Evolutionary conservation across 202 grass and related monocot species (phyloP), one percentile per base, ranked within the genome.

Genomic region (Digitaria exilis): DNA sequence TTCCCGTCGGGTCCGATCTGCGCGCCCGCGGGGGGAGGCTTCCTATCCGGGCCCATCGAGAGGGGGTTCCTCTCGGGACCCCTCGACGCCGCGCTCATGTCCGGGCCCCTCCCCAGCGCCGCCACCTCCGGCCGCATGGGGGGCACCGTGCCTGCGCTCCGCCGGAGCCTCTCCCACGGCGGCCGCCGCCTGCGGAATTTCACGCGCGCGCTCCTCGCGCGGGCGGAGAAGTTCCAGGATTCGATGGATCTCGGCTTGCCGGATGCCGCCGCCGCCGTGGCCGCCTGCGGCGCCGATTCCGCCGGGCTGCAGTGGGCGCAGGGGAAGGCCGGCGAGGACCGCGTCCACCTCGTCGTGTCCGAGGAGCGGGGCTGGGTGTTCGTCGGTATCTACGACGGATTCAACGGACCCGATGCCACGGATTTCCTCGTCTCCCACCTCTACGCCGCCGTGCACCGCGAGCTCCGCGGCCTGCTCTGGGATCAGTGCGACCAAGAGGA

Each of bases 351-450:
- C 66, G 93, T 98, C 7, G 91, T 98, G 18, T 98, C 93, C 30
- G 96, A 98, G 74, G 91, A 96, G 75, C 84, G 89, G 1, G 89
- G 85, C 11, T 98, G 93, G 93, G 89, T 93, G 39, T 99, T 99
- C 77, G 93, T 99, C 82, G 96, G 96, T 19, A 99, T 99, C 87
- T 99, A 99, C 32, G 96, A 99, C 50, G 96, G 96, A 24, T 99
- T 99, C 89, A 99, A 99, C 62, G 96, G 96, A n/a, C 96, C 96
- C 56, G 96, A 99, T 74, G 96, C 96, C 66, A 99, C 96, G 7
- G 93, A 99, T 61, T 99, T 91, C 85, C 89, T 99, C 9, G 87
- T 99, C 24, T 81, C 89, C 43, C 66, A 96, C 74, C 93, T 99
- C 52, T 99, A 99, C 84, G 71, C 85, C 49, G 78, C 91, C 55